Evolutionary conservation across 495 filamentous ascomycete genomes (phyloP).

Genomic region (Gamarada debralockiae): DNA sequence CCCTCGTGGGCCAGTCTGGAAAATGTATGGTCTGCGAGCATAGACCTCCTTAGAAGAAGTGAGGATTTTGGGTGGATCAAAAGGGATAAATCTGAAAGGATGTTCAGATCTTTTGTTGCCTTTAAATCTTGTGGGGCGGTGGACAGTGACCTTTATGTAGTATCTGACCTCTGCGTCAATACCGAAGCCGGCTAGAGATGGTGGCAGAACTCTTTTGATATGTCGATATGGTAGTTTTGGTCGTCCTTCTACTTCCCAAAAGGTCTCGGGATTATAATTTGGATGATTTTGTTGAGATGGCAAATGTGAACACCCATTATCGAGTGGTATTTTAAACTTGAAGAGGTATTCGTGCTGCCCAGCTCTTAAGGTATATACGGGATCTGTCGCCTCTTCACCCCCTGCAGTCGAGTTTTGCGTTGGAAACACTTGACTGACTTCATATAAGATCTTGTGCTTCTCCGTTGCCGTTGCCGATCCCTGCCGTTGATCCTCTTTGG

Average conservation of each 20-base stretch:
- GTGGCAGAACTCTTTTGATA: slow-evolving; percentile 83
- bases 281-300: slow-evolving; percentile 35
- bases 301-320: slow-evolving; percentile 71
- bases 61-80: slow-evolving; percentile 77
- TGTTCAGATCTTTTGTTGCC: slow-evolving; percentile 68
- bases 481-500: slow-evolving; percentile 22
- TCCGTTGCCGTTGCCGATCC: slow-evolving; percentile 29
- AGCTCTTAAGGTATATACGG: slow-evolving; percentile 65
- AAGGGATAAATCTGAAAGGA: slow-evolving; percentile 80
- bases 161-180: slow-evolving; percentile 86
- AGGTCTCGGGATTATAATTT: slow-evolving; percentile 18
- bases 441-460: slow-evolving; percentile 57
- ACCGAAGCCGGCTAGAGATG: slow-evolving; percentile 76
- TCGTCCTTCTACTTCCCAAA: slow-evolving; percentile 38
- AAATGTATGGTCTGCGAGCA: slow-evolving; percentile 76
- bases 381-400: slow-evolving; percentile 50
- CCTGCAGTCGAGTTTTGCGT: background rate
- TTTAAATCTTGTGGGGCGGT: slow-evolving; percentile 75
- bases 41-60: slow-evolving; percentile 72
- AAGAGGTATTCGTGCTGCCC: slow-evolving; percentile 90
- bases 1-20: slow-evolving; percentile 47
- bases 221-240: slow-evolving; percentile 54
- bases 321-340: slow-evolving; percentile 89
- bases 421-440: slow-evolving; percentile 78
- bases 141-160: slow-evolving; percentile 87